Percentiles rank a stretch among this genome's conserved stretches.
phyloP scores from a whole-genome alignment of 768 basidiomycete species.

The Leccinellum luteum region DNA sequence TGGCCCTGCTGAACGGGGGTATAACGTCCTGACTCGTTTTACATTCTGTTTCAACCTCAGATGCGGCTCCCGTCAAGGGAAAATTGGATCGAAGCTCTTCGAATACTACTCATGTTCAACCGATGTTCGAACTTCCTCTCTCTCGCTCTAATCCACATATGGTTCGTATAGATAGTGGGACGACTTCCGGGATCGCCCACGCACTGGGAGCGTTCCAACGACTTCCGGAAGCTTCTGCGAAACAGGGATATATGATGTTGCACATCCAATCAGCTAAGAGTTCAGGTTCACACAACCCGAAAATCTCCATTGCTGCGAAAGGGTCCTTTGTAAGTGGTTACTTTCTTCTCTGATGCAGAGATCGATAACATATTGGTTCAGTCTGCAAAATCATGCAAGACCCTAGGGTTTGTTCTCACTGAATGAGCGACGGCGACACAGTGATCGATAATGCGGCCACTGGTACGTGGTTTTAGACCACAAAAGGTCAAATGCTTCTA shows the following conservation, averaged over 20 bases:
- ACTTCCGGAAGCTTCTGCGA: conserved; percentile 4
- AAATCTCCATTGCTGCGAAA: not conserved
- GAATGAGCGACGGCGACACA: not conserved
- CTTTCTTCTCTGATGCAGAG: conserved; percentile 7
- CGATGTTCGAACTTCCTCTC: not conserved
- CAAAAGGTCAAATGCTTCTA: not conserved
- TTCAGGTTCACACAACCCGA: conserved; percentile 8
- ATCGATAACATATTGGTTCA: conserved; percentile 10
- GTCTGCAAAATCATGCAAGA: not conserved
- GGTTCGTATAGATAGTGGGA: not conserved
- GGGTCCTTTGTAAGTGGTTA: conserved; percentile 4
- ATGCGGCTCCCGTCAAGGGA: not conserved
- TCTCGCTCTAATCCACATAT: conserved; percentile 12
- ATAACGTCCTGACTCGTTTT: not conserved
- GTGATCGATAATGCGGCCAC: conserved; percentile 3
- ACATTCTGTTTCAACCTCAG: conserved; percentile 1
- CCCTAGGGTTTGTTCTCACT: conserved; percentile 9
- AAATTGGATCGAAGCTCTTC: not conserved
- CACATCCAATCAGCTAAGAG: not conserved
- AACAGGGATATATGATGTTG: not conserved
- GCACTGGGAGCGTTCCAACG: not conserved
- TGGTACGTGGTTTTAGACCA: not conserved
- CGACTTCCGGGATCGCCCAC: not conserved
- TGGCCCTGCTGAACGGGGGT: not conserved
- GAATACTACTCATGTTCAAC: not conserved